A percentile compares a stretch with the other conserved stretches of the same genome.
These are phyloP conservation scores for Trichoderma sp. DNA, from an alignment of 2,329 filamentous ascomycete genomes.

Conservation along the genomic window DNA sequence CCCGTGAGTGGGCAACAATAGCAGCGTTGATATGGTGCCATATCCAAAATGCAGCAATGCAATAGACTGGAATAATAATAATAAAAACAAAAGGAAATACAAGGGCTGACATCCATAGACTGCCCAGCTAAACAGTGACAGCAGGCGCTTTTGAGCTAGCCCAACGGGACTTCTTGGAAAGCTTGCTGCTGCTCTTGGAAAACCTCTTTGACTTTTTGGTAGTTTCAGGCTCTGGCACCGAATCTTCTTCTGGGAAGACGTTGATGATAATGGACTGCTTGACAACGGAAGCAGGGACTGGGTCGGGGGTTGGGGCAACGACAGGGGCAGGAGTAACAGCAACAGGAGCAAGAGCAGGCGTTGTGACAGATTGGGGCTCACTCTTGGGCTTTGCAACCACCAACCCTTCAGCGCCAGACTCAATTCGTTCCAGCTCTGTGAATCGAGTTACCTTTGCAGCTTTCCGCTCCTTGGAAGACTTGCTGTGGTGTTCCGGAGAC, in stretches of 20 bases:
- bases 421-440: constrained; percentile 32
- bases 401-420: constrained; percentile 27
- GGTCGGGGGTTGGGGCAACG: neutral
- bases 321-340: neutral
- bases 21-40: neutral
- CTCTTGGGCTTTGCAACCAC: neutral
- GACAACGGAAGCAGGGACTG: constrained; percentile 1
- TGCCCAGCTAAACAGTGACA: constrained; percentile 20
- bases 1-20: neutral
- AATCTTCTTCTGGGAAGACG: constrained; percentile 25
- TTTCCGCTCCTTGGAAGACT: constrained; percentile 23
- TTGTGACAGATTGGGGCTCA: neutral
- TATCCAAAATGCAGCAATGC: neutral
- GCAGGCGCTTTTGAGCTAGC: constrained; percentile 23
- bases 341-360: constrained; percentile 17
- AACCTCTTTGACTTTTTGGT: constrained; percentile 29
- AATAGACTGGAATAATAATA: neutral
- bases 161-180: constrained; percentile 29
- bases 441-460: constrained; percentile 28
- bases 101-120: neutral
- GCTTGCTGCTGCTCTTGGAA: constrained; percentile 31
- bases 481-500: constrained; percentile 11
- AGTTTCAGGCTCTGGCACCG: constrained; percentile 21
- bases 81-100: neutral
- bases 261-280: constrained; percentile 23